Percentiles rank a stretch among this genome's conserved stretches.
Evolutionary conservation across 2,329 filamentous ascomycete genomes (phyloP).

Genomic region (Lecanosticta acicola): DNA sequence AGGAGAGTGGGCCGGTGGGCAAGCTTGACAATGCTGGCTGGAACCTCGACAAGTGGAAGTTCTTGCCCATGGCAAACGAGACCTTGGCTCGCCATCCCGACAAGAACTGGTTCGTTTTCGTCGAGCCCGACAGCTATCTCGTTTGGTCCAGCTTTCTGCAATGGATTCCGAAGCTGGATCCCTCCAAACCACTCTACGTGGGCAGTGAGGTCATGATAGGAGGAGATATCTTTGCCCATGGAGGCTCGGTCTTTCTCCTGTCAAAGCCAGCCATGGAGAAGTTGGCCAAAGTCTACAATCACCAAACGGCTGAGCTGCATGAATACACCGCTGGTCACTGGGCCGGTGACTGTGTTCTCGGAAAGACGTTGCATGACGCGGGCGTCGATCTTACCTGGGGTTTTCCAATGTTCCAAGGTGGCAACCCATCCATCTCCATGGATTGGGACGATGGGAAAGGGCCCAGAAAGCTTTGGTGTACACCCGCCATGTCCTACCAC

Average conservation of each 20-base stretch:
- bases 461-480: slow-evolving; percentile 37
- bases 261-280: slow-evolving; percentile 37
- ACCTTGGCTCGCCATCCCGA: slow-evolving; percentile 37
- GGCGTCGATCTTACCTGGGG: slow-evolving; percentile 40
- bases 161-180: slow-evolving; percentile 50
- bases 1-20: slow-evolving; percentile 20
- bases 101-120: slow-evolving; percentile 55
- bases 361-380: slow-evolving; percentile 41
- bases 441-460: slow-evolving; percentile 31
- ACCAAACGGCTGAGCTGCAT: slow-evolving; percentile 39
- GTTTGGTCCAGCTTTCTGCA: slow-evolving; percentile 49
- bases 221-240: slow-evolving; percentile 37
- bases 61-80: slow-evolving; percentile 40
- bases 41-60: slow-evolving; percentile 49
- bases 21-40: slow-evolving; percentile 31
- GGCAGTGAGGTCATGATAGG: slow-evolving; percentile 50
- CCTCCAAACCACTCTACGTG: slow-evolving; percentile 46
- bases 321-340: slow-evolving; percentile 44
- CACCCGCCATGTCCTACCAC: slow-evolving; percentile 36
- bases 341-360: slow-evolving; percentile 50
- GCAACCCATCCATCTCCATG: slow-evolving; percentile 36
- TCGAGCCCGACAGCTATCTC: slow-evolving; percentile 55
- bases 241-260: slow-evolving; percentile 40
- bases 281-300: slow-evolving; percentile 34
- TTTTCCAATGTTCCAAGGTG: slow-evolving; percentile 42